These are phyloP conservation scores for Fusarium dlaminii DNA, from an alignment of 2,329 filamentous ascomycete genomes.

Conservation along the genomic window DNA sequence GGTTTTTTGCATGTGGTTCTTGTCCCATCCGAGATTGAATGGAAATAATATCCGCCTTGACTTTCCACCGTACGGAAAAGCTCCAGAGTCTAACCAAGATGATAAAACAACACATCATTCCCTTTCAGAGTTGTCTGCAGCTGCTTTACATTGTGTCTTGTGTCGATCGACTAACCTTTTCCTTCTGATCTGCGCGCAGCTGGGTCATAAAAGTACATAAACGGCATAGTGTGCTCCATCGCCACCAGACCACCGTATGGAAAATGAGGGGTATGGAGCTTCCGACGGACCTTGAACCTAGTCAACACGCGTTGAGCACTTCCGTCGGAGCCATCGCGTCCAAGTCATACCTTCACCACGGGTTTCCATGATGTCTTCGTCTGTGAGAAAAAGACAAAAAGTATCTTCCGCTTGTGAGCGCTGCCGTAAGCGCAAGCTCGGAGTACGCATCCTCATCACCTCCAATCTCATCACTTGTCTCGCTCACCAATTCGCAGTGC, in stretches of 20 bases:
- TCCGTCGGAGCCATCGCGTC: background rate
- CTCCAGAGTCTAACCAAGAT: too few species aligned
- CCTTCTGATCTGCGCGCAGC: fast-evolving
- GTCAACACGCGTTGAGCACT: fast-evolving
- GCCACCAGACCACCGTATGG: background rate
- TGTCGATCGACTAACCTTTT: fast-evolving
- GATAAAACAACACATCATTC: fast-evolving
- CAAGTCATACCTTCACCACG: fast-evolving
- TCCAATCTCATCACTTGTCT: fast-evolving
- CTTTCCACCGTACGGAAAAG: background rate
- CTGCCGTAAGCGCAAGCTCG: background rate
- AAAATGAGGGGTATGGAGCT: background rate
- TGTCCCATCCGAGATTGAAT: background rate
- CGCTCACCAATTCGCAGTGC: background rate
- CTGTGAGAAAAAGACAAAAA: background rate
- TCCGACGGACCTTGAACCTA: background rate
- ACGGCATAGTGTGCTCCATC: background rate
- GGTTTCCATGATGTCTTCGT: background rate
- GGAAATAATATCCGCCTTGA: fast-evolving
- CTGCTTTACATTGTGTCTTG: background rate
- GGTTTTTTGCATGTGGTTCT: background rate
- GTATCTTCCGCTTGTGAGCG: background rate
- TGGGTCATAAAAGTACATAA: background rate
- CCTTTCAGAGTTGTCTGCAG: fast-evolving
- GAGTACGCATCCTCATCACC: fast-evolving